Conservation (phyloP, 805 yeast species). For the Saturnispora zaruensis region DNA sequence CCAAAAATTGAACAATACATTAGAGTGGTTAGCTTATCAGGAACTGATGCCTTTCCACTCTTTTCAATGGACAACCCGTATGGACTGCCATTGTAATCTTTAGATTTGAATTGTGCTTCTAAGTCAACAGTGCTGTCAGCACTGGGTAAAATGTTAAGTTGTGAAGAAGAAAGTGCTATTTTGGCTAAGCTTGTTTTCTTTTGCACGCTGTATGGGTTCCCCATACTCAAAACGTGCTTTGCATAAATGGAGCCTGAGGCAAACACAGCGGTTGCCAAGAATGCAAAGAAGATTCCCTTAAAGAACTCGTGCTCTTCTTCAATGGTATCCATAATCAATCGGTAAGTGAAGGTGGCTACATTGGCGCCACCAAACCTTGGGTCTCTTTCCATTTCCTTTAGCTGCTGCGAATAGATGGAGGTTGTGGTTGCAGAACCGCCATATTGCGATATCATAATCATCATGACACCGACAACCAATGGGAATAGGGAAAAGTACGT, state of each 20-base stretch:
- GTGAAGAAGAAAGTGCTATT: constrained; percentile 7
- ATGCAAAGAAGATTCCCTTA: constrained; percentile 59
- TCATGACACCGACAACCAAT: constrained; percentile 42
- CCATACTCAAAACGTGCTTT: constrained; percentile 42
- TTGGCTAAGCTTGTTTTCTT: constrained; percentile 4
- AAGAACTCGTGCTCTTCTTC: constrained; percentile 9
- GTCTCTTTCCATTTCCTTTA: constrained; percentile 2
- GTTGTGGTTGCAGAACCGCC: not conserved
- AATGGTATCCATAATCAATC: constrained; percentile 1
- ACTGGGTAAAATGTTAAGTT: constrained; percentile 3
- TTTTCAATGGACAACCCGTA: constrained; percentile 4
- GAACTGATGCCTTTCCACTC: constrained; percentile 22
- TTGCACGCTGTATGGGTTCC: constrained; percentile 36
- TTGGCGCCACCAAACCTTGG: not conserved
- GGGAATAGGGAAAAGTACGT: constrained; percentile 49
- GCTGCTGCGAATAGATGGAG: constrained; percentile 9
- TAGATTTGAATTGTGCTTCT: constrained; percentile 7
- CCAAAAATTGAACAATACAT: constrained; percentile 75
- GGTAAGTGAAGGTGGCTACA: constrained; percentile 6
- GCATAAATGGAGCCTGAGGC: constrained; percentile 84
- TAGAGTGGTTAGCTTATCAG: constrained; percentile 75
- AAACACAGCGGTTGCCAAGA: constrained; percentile 61
- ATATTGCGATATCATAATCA: constrained; percentile 34
- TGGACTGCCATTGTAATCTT: not conserved
- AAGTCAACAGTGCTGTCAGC: constrained; percentile 8